Conservation (phyloP, 1,284 basidiomycete genomes). For the Apiotrichum siamense region DNA sequence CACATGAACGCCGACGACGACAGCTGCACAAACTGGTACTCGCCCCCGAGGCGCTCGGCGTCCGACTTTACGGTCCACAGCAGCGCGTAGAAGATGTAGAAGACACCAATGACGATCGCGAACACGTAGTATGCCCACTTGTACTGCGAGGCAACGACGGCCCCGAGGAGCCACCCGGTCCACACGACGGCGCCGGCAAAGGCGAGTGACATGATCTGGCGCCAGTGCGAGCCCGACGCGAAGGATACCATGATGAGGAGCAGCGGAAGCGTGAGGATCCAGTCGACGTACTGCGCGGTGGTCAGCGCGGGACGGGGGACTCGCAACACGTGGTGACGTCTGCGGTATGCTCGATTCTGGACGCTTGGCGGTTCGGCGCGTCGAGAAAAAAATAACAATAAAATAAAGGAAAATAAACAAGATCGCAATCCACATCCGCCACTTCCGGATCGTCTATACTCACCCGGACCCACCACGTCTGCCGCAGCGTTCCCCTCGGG, state of each 20-base stretch:
- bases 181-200: conserved; percentile 52
- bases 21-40: conserved; percentile 47
- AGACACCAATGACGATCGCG: conserved; percentile 48
- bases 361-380: too few relatives aligned
- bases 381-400: neutral
- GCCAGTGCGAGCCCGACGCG: conserved; percentile 53
- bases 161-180: conserved; percentile 54
- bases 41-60: conserved; percentile 27
- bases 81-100: conserved; percentile 53
- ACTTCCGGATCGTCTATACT: too few relatives aligned
- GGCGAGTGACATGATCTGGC: conserved; percentile 52
- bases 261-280: conserved; percentile 56
- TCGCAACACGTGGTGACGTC: too few relatives aligned
- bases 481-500: conserved; percentile 44
- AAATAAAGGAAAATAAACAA: too few relatives aligned
- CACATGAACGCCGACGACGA: conserved; percentile 33
- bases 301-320: too few relatives aligned
- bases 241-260: conserved; percentile 55
- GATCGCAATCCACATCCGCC: too few relatives aligned
- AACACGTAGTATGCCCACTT: conserved; percentile 54
- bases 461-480: conserved; percentile 52
- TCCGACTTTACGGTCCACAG: conserved; percentile 33
- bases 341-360: too few relatives aligned
- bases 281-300: conserved; percentile 52
- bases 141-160: conserved; percentile 52